A percentile compares a stretch with the other conserved stretches of the same genome.
Conservation (phyloP, 2,329 filamentous ascomycete genomes). For the Spiromastix sp. region DNA sequence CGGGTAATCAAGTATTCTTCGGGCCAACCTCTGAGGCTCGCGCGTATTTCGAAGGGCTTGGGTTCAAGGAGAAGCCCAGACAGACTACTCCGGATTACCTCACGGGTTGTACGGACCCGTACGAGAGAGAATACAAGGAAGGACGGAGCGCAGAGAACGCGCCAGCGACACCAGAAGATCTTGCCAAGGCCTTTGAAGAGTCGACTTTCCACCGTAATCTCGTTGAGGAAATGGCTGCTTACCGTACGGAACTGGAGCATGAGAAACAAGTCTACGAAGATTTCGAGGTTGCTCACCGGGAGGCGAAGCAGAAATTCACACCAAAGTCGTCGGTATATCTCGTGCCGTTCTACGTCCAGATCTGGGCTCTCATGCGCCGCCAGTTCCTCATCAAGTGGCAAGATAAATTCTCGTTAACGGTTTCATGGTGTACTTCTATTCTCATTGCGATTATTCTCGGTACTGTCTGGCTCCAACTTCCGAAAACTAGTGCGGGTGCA, state of each 20-base stretch:
- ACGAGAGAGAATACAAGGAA: constrained; percentile 64
- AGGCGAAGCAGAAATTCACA: constrained; percentile 68
- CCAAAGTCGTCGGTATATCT: constrained; percentile 66
- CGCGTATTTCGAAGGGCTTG: constrained; percentile 64
- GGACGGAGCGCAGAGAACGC: constrained; percentile 42
- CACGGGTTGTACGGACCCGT: constrained; percentile 74
- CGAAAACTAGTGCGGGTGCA: constrained; percentile 56
- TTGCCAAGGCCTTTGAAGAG: constrained; percentile 47
- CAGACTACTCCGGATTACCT: constrained; percentile 76
- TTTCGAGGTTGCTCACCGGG: constrained; percentile 63
- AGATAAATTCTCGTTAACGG: constrained; percentile 65
- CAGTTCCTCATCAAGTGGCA: constrained; percentile 67
- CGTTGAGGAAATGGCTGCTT: constrained; percentile 44
- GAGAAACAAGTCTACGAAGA: constrained; percentile 63
- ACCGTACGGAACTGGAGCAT: constrained; percentile 52
- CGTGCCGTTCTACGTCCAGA: constrained; percentile 66
- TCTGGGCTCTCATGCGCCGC: constrained; percentile 53
- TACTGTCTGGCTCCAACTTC: constrained; percentile 70
- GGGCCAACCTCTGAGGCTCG: constrained; percentile 58
- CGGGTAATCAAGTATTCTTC: constrained; percentile 65
- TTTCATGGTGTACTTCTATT: constrained; percentile 57
- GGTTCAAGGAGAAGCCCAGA: constrained; percentile 62
- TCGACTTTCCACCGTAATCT: constrained; percentile 38
- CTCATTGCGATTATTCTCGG: constrained; percentile 68
- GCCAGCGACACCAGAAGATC: constrained; percentile 61